A percentile compares a stretch with the other conserved stretches of the same genome.
phyloP scores from a whole-genome alignment of 225 moss, liverwort and hornwort species.

The Neckera pumila region DNA sequence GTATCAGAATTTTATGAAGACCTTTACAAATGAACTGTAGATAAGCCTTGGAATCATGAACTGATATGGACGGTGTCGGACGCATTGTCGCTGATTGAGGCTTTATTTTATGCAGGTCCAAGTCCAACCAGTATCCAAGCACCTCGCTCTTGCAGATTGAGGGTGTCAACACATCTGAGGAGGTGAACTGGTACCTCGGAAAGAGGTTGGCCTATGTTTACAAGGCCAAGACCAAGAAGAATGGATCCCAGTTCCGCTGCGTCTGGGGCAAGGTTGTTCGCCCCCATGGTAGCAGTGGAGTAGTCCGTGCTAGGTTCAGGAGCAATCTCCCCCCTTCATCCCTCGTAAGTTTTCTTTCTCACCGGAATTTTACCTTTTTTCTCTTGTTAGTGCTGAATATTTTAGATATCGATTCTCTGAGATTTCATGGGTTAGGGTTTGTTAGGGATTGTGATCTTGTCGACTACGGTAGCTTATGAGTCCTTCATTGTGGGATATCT shows the following conservation, averaged over 20 bases:
- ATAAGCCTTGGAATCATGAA: not conserved
- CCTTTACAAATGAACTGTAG: not conserved
- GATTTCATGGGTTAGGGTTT: not conserved
- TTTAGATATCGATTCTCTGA: not conserved
- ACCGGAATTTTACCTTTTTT: not conserved
- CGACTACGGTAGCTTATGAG: not conserved
- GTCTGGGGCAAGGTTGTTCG: slow-evolving; percentile 66
- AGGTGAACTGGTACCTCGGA: slow-evolving; percentile 80
- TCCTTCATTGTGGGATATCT: not conserved
- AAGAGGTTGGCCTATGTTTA: slow-evolving; percentile 40
- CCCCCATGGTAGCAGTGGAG: slow-evolving; percentile 54
- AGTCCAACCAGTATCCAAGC: slow-evolving; percentile 89
- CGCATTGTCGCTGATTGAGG: not conserved
- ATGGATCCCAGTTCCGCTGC: slow-evolving; percentile 74
- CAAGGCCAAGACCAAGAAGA: slow-evolving; percentile 66
- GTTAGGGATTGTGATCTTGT: not conserved
- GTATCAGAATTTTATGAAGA: not conserved
- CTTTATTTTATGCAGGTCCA: slow-evolving; percentile 38
- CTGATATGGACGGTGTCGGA: not conserved
- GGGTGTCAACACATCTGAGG: slow-evolving; percentile 79
- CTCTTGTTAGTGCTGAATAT: not conserved
- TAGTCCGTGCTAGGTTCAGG: slow-evolving; percentile 84
- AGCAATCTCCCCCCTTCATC: slow-evolving; percentile 80
- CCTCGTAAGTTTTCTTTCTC: slow-evolving; percentile 19
- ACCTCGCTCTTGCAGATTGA: slow-evolving; percentile 85